Evolutionary conservation across 352 stramenopile species (phyloP), one percentile per base, ranked within the genome.

Genomic region (Phytophthora uliginosa): DNA sequence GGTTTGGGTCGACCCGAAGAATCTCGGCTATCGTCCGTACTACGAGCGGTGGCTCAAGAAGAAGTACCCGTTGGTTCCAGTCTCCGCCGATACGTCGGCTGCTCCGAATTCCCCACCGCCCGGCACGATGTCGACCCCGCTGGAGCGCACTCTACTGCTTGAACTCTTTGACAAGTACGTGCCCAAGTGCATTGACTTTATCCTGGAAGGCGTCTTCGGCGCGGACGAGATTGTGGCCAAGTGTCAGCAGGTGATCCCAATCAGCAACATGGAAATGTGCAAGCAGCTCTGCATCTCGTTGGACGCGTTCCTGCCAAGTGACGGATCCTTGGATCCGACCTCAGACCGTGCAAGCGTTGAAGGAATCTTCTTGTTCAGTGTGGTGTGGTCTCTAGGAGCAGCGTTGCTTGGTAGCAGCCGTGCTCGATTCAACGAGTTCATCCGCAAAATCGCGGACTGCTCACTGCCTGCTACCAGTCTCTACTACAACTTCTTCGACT

Each of bases 1-100:
- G 97, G 95, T 99, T 13, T 99, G 97, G 95, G 96, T 99, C 4
- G 96, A 99, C 58, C 97, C 97, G 0, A 98, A 99, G 76, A 99
- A 99, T 66, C 77, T 99, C 7, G 97, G 97, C 2, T 99, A 98
- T 70, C 82, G 86, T 17, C 97, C 97, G 18, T 99, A 97, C 78
- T 99, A 97, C 71, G 95, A 99, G 64, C 85, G 95, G 1, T 99
- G 97, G 97, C 78, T 99, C 15, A 94, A 97, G 57, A 95, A 95
- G 63, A 93, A 96, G 50, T 97, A 86, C 53, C 89, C 90, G 0
- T 59, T 97, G 7, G 54, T 75, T 15, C 45, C 63, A 9, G 47
- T 66, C 9, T 50, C 40, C 12, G 10, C 28, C 38, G 59, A 68
- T 18, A 57, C 57, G 6, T 20, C 57, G 10, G 17, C 50, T 33